Evolutionary conservation across 768 basidiomycete species (phyloP), one percentile per base, ranked within the genome.

Genomic region (Suillus occidentalis): DNA sequence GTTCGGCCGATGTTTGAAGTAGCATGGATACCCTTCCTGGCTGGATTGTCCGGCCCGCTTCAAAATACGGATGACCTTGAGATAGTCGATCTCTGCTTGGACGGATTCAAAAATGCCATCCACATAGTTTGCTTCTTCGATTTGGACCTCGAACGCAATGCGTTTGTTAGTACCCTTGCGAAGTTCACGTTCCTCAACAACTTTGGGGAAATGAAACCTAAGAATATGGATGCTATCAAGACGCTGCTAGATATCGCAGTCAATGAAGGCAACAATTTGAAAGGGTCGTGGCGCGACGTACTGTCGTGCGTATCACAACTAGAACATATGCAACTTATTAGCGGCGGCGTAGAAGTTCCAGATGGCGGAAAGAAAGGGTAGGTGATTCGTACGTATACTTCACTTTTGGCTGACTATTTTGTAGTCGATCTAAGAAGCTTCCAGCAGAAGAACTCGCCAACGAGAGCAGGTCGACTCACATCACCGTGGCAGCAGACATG

Each of bases 161-260:
- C 96, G 0, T 99, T 99, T 73, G 95, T 99, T 53, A 95, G 96
- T 22, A 99, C 97, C 0, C 82, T 99, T 22, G 89, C 84, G 43
- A 99, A 99, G 75, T 98, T 99, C 77, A 99, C 97, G 0, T 97
- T 97, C 83, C 82, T 99, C 67, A 98, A 93, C 76, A 99, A 99
- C 73, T 80, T 99, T 6, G 95, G 95, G 62, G 97, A 99, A 81
- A 99, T 99, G 97, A 96, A 95, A 79, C 85, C 94, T 40, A 99
- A 99, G 82, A 99, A 99, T 73, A 97, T 99, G 88, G 97, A 99
- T 74, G 97, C 97, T 7, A 98, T 99, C 80, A 99, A 98, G 77
- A 80, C 94, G 3, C 82, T 99, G 60, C 81, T 99, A 13, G 97
- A 99, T 72, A 88, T 99, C 52, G 97, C 97, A 18, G 91, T 97